Conservation (phyloP, 129 eudicot species). For the sunflower (Helianthus annuus) region HanXRQr2.0-SUNRISE NC_035446.2:79359631-79360130, state of each 20-base stretch:
- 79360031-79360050: constrained; percentile 19
- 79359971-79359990: constrained; percentile 96
- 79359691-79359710: too few species aligned
- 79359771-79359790: too few species aligned
- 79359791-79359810: too few species aligned
- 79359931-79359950: constrained; percentile 99
- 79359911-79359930: constrained; percentile 96
- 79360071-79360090: neutral
- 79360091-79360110: constrained; percentile 3
- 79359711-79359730: too few species aligned
- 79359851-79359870: neutral
- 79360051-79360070: neutral
- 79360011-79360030: constrained; percentile 73
- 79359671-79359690: too few species aligned
- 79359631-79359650: too few species aligned
- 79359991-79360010: constrained; percentile 82
- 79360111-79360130: constrained; percentile 77
- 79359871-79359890: constrained; percentile 99
- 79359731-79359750: too few species aligned
- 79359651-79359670: too few species aligned
- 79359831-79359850: constrained; percentile 2
- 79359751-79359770: too few species aligned
- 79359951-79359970: constrained; percentile 96
- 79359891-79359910: constrained; percentile 99
- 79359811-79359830: neutral